Evolutionary conservation across 345 rosid species (phyloP), one percentile per base, ranked within the genome.

Genomic region (Salix suchowensis): DNA sequence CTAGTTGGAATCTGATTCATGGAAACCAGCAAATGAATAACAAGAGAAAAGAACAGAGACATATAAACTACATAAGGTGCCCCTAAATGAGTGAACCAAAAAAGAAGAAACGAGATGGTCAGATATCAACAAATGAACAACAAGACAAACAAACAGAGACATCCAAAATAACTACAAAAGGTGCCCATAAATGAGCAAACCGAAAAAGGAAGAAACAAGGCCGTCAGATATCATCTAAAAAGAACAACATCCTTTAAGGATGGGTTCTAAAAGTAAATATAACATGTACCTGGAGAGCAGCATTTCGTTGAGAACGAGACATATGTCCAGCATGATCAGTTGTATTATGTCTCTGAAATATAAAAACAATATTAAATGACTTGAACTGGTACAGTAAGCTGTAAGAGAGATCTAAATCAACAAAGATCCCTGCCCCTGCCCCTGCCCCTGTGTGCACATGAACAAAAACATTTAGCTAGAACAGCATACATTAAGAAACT

Each of bases 291-390:
- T 96, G 97, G n/a, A 96, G 92, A 66, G 94, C 98, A 80, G 96
- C 97, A 86, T 79, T 96, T 8, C 99, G 91, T 86, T 92, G 87
- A 6, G 98, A 83, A 74, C 98, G 94, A 79, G 99, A 92, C 97
- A 94, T 94, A 64, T 84, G 91, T 65, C 98, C 99, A 37, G 92
- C 99, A 87, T 96, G 99, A 80, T 94, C 99, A 48, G 88, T 83
- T 1, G 94, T 75, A 84, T 92, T 92, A 79, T 96, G 99, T 83
- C 98, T 91, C 99, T 96, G 91, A 70, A 78, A 76, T 54, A 65
- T 64, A 12, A 69, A n/a, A 52, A 39, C 70, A 52, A 24, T n/a
- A 30, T 69, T 68, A 46, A 75, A 28, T 42, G 23, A 48, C 16
- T 66, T 71, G 36, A 62, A 76, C 46, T 52, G 32, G 36, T 18